Percentiles rank a stretch among this genome's conserved stretches.
Evolutionary conservation across 2,329 filamentous ascomycete species (phyloP).

Genomic region (Chrysoporthe deuterocubensis): DNA sequence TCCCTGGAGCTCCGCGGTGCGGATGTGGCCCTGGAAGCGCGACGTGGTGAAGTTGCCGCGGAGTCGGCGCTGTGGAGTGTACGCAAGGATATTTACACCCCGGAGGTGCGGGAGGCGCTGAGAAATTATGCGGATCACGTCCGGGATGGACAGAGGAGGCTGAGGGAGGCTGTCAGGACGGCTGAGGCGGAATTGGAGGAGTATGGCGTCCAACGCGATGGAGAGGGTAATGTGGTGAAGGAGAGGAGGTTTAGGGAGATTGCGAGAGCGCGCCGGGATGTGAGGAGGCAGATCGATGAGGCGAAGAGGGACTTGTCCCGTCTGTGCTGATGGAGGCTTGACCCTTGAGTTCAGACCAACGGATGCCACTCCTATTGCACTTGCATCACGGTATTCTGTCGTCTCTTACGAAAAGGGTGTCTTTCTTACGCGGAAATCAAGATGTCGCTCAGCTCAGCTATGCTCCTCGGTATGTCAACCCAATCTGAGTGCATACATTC

Average conservation of each 20-base stretch:
- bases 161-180: slow-evolving; percentile 48
- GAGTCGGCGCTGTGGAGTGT: slow-evolving; percentile 41
- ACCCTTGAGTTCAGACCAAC: background rate
- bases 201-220: slow-evolving; percentile 50
- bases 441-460: background rate
- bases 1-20: slow-evolving; percentile 56
- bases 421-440: background rate
- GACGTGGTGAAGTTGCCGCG: slow-evolving; percentile 45
- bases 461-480: background rate
- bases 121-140: slow-evolving; percentile 54
- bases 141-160: slow-evolving; percentile 50
- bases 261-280: slow-evolving; percentile 54
- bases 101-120: slow-evolving; percentile 48
- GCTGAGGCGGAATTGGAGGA: slow-evolving; percentile 49
- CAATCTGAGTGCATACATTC: background rate
- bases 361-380: background rate
- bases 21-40: slow-evolving; percentile 49
- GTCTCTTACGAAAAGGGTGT: background rate
- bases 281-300: slow-evolving; percentile 54
- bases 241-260: slow-evolving; percentile 58
- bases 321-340: slow-evolving; percentile 9
- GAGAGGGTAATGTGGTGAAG: slow-evolving; percentile 40
- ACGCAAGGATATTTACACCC: slow-evolving; percentile 48
- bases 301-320: slow-evolving; percentile 50
- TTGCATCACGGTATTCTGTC: background rate